Conservation (phyloP, 2,329 filamentous ascomycete genomes). For the Penicillium griseofulvum region DNA sequence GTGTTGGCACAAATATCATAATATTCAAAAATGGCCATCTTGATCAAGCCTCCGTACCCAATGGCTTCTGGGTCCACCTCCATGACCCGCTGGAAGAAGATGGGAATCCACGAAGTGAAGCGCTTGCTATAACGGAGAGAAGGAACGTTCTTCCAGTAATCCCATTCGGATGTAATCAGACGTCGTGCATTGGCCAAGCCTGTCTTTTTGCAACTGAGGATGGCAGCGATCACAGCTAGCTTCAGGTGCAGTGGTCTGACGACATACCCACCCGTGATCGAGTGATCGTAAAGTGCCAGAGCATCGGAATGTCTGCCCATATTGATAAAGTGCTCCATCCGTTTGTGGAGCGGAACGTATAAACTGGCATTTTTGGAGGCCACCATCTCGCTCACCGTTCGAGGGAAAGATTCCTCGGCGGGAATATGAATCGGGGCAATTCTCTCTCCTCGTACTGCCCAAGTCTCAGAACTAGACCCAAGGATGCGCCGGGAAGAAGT, state of each 20-base stretch:
- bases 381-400: conserved; percentile 29
- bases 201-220: conserved; percentile 30
- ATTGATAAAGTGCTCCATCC: conserved; percentile 40
- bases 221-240: conserved; percentile 36
- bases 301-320: conserved; percentile 34
- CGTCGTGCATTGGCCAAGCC: conserved; percentile 28
- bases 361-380: conserved; percentile 30
- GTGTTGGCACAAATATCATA: conserved; percentile 38
- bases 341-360: conserved; percentile 35
- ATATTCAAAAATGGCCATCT: conserved; percentile 40
- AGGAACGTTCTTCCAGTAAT: conserved; percentile 9
- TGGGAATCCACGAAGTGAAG: conserved; percentile 27
- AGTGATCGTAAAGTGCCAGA: conserved; percentile 30
- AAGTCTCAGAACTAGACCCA: conserved; percentile 25
- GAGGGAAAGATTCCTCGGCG: conserved; percentile 24
- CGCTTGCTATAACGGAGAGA: conserved; percentile 19
- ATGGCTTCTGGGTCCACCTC: conserved; percentile 19
- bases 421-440: conserved; percentile 16
- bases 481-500: conserved; percentile 37
- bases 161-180: conserved; percentile 33
- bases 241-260: conserved; percentile 37
- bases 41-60: conserved; percentile 28
- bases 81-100: conserved; percentile 38
- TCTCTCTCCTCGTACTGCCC: conserved; percentile 10
- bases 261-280: conserved; percentile 28